Evolutionary conservation across 108 stramenopile genomes (phyloP).

Genomic region (Cyclostephanos invisitatus): DNA sequence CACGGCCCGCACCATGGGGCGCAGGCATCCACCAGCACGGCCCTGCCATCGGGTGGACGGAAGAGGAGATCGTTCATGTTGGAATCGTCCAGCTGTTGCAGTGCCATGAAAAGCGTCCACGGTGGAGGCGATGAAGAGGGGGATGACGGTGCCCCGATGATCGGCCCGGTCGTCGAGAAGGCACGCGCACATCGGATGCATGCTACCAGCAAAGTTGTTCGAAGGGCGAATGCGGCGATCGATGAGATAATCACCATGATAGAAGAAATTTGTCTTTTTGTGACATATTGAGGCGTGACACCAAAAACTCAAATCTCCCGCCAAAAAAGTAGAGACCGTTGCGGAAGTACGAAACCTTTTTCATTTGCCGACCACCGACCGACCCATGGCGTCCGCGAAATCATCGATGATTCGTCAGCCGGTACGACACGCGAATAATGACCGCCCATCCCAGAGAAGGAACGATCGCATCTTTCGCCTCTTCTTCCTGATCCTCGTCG

Average conservation of each 20-base stretch:
- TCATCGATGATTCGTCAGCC: background rate
- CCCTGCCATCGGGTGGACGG: slow-evolving; percentile 10
- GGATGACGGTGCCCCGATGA: background rate
- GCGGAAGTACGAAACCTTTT: too few species aligned
- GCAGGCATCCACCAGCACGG: slow-evolving; percentile 44
- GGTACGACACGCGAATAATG: background rate
- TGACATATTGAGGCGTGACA: too few species aligned
- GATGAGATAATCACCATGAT: background rate
- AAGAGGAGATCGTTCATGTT: slow-evolving; percentile 42
- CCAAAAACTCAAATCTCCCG: too few species aligned
- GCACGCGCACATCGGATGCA: background rate
- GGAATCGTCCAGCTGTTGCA: slow-evolving; percentile 33
- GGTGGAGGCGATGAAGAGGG: background rate
- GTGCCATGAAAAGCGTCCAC: slow-evolving; percentile 4
- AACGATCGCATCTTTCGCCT: background rate
- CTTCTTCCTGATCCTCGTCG: slow-evolving; percentile 11
- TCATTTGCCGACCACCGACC: background rate
- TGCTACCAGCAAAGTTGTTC: background rate
- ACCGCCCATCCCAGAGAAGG: background rate
- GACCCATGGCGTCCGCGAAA: background rate
- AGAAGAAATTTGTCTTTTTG: background rate
- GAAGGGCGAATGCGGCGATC: background rate
- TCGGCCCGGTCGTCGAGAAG: background rate
- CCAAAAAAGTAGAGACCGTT: too few species aligned
- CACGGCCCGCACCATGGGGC: slow-evolving; percentile 69